phyloP scores from a whole-genome alignment of 148 eudicot genomes.

The Cornus kousa region DNA sequence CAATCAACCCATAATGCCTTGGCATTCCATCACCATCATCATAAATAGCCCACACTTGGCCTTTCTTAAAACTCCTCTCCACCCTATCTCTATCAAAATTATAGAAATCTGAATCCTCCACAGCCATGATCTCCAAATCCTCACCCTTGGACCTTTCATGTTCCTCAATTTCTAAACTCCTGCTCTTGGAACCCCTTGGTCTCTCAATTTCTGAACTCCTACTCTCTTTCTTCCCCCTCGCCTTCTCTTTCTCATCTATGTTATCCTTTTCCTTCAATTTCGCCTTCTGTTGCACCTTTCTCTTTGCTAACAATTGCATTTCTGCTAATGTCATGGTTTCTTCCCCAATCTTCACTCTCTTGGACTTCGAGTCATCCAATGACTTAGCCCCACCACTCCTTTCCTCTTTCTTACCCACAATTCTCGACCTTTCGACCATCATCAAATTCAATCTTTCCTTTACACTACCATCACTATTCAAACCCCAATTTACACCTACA shows the following conservation, averaged over 20 bases:
- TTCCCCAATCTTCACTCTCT: constrained; percentile 22
- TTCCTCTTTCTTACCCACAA: constrained; percentile 5
- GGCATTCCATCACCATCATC: constrained; percentile 96
- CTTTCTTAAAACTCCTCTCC: constrained; percentile 74
- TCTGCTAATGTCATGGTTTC: constrained; percentile 63
- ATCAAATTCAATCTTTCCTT: constrained; percentile 12
- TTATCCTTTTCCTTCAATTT: constrained; percentile 26
- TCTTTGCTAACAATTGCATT: constrained; percentile 46
- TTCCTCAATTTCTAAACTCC: constrained; percentile 11
- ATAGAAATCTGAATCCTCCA: constrained; percentile 83
- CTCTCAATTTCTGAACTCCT: neutral
- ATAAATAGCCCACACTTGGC: constrained; percentile 90
- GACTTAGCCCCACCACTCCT: constrained; percentile 13
- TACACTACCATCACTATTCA: constrained; percentile 8
- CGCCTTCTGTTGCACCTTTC: constrained; percentile 30
- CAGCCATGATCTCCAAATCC: constrained; percentile 63
- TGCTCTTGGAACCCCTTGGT: constrained; percentile 1
- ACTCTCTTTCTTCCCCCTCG: constrained; percentile 22
- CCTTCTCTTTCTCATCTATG: constrained; percentile 23
- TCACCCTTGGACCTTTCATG: constrained; percentile 14
- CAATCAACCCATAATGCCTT: constrained; percentile 79
- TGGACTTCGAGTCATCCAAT: constrained; percentile 10
- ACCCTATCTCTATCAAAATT: constrained; percentile 79
- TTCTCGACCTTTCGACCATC: constrained; percentile 6
- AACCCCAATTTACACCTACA: constrained; percentile 5